phyloP scores from a whole-genome alignment of 164 flowering plant species.

The Platanus orientalis region DNA sequence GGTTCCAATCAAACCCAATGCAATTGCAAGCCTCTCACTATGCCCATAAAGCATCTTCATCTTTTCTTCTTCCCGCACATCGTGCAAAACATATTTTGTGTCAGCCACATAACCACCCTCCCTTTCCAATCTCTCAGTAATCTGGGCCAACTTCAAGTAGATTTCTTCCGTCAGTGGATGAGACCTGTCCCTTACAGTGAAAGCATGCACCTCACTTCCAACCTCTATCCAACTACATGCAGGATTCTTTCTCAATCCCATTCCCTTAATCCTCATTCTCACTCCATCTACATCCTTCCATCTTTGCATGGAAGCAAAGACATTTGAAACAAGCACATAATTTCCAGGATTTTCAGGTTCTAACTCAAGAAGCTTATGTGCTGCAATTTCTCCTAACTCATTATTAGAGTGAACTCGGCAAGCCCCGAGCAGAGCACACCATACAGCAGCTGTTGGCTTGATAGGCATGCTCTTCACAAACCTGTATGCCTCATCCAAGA shows the following conservation, averaged over 20 bases:
- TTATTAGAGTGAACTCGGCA: slow-evolving; percentile 59
- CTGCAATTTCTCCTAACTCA: slow-evolving; percentile 62
- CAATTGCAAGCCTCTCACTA: slow-evolving; percentile 83
- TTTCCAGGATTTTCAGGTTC: slow-evolving; percentile 66
- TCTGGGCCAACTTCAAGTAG: slow-evolving; percentile 36
- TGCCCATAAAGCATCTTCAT: slow-evolving; percentile 60
- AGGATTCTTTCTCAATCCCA: slow-evolving; percentile 70
- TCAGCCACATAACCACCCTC: slow-evolving; percentile 64
- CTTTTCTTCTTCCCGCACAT: slow-evolving; percentile 67
- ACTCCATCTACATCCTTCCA: slow-evolving; percentile 73
- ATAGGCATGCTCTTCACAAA: slow-evolving; percentile 47
- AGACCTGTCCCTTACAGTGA: slow-evolving; percentile 58
- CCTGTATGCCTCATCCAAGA: slow-evolving; percentile 61
- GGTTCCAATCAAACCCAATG: slow-evolving; percentile 54
- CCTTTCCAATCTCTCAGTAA: slow-evolving; percentile 40
- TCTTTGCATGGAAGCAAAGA: slow-evolving; percentile 53
- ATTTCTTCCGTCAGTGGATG: slow-evolving; percentile 57
- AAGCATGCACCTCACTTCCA: slow-evolving; percentile 55
- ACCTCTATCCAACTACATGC: slow-evolving; percentile 90
- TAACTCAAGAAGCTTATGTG: slow-evolving; percentile 52
- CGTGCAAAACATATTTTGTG: slow-evolving; percentile 58
- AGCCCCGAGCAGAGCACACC: slow-evolving; percentile 82
- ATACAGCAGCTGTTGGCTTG: slow-evolving; percentile 59
- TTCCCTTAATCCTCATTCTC: slow-evolving; percentile 57
- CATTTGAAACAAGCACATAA: slow-evolving; percentile 70